Conservation (phyloP, 1,139 yeast genomes). For the Yamadazyma atmosphaerica region DNA sequence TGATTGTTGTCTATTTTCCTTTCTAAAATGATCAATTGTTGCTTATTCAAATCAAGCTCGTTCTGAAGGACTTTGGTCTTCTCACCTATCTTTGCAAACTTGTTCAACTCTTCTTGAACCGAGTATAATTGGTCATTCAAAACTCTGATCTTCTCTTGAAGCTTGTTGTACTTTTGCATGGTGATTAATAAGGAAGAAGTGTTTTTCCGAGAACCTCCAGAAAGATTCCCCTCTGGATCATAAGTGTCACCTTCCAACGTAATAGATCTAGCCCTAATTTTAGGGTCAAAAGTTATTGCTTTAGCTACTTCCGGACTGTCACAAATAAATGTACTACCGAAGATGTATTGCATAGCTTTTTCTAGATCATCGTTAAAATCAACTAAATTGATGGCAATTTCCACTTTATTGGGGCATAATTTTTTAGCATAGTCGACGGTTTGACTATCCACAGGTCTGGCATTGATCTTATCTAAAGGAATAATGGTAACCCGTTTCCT, state of each 20-base stretch:
- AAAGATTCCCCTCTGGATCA: conserved; percentile 93
- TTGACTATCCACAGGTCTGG: conserved; percentile 48
- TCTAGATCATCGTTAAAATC: conserved; percentile 69
- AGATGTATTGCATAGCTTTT: conserved; percentile 88
- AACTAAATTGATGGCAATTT: conserved; percentile 78
- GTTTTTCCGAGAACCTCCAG: conserved; percentile 86
- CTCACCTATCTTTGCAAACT: conserved; percentile 48
- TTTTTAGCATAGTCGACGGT: conserved; percentile 61
- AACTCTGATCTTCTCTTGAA: conserved; percentile 39
- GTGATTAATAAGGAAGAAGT: conserved; percentile 60
- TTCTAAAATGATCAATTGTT: conserved; percentile 64
- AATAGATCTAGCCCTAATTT: conserved; percentile 79
- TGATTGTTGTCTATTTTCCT: conserved; percentile 64
- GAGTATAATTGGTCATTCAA: conserved; percentile 41
- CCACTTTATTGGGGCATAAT: conserved; percentile 80
- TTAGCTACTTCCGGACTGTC: conserved; percentile 87
- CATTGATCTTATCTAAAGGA: conserved; percentile 82
- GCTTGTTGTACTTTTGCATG: conserved; percentile 67
- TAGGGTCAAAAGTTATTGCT: conserved; percentile 80
- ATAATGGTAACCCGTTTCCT: conserved; percentile 86
- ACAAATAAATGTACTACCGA: conserved; percentile 86
- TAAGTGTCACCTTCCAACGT: conserved; percentile 92
- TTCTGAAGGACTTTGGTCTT: conserved; percentile 63
- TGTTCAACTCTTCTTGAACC: conserved; percentile 41
- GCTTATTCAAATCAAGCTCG: conserved; percentile 63